These are phyloP conservation scores for Dovyalis caffra DNA, from an alignment of 345 rosid species.

Conservation along the genomic window DNA sequence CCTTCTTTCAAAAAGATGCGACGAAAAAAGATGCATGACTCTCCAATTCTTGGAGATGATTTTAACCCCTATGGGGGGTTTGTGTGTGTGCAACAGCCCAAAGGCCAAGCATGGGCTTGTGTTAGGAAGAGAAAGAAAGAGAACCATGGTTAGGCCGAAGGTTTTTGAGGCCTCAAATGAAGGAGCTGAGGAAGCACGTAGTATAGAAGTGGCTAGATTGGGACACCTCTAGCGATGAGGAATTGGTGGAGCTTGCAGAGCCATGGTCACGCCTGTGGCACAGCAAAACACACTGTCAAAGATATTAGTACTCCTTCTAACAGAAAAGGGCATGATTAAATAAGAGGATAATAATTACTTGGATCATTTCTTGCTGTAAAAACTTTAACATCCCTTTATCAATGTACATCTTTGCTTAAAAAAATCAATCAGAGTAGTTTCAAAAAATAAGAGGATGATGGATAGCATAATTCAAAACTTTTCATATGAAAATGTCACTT, in stretches of 20 bases:
- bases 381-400: too few relatives aligned
- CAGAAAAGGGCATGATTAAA: not conserved
- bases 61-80: slow-evolving; percentile 59
- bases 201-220: slow-evolving; percentile 16
- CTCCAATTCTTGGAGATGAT: slow-evolving; percentile 37
- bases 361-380: too few relatives aligned
- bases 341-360: too few relatives aligned
- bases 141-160: slow-evolving; percentile 92
- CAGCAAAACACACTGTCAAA: slow-evolving; percentile 98
- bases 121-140: slow-evolving; percentile 34
- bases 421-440: too few relatives aligned
- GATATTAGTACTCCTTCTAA: slow-evolving; percentile 45
- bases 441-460: too few relatives aligned
- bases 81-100: slow-evolving; percentile 49
- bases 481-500: not conserved
- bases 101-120: slow-evolving; percentile 43
- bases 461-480: too few relatives aligned
- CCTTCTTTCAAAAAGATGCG: slow-evolving; percentile 34
- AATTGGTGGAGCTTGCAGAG: slow-evolving; percentile 55
- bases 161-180: slow-evolving; percentile 44
- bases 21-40: slow-evolving; percentile 26
- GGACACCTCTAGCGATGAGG: slow-evolving; percentile 56
- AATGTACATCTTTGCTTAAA: too few relatives aligned
- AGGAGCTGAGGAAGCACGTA: slow-evolving; percentile 22
- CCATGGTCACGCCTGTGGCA: slow-evolving; percentile 89